These are phyloP conservation scores for Jatropha multifida DNA, from an alignment of 441 rosid genomes.

Conservation along the genomic window DNA sequence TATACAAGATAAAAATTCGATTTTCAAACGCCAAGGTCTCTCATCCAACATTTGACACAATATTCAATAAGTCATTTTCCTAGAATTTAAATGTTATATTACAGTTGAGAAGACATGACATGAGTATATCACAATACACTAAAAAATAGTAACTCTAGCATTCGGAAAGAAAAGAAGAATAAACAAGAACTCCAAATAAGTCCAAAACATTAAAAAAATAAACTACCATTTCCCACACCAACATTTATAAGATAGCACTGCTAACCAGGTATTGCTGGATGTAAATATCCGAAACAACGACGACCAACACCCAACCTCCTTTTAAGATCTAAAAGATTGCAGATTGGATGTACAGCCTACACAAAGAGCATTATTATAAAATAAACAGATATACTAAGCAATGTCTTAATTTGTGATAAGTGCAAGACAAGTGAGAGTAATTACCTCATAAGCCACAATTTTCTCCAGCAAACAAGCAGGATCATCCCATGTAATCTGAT, in stretches of 20 bases:
- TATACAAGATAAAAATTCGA: neutral
- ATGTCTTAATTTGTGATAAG: slow-evolving; percentile 13
- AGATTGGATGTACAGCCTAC: slow-evolving; percentile 97
- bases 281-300: slow-evolving; percentile 87
- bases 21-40: neutral
- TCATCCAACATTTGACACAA: neutral
- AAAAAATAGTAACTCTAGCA: neutral
- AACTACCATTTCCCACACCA: neutral
- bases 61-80: neutral
- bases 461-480: slow-evolving; percentile 95
- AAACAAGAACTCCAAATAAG: slow-evolving; percentile 1
- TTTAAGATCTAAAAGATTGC: slow-evolving; percentile 89
- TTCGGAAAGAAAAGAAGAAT: neutral
- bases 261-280: slow-evolving; percentile 90
- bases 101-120: neutral
- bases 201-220: neutral
- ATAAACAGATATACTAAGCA: slow-evolving; percentile 15
- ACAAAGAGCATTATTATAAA: slow-evolving; percentile 9
- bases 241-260: slow-evolving; percentile 20
- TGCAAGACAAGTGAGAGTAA: slow-evolving; percentile 15
- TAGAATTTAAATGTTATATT: neutral
- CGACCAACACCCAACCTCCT: slow-evolving; percentile 91
- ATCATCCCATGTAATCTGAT: slow-evolving; percentile 92
- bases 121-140: neutral
- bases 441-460: slow-evolving; percentile 90